Conservation (phyloP, 2,329 filamentous ascomycete genomes). For the Diaporthe ilicicola region DNA sequence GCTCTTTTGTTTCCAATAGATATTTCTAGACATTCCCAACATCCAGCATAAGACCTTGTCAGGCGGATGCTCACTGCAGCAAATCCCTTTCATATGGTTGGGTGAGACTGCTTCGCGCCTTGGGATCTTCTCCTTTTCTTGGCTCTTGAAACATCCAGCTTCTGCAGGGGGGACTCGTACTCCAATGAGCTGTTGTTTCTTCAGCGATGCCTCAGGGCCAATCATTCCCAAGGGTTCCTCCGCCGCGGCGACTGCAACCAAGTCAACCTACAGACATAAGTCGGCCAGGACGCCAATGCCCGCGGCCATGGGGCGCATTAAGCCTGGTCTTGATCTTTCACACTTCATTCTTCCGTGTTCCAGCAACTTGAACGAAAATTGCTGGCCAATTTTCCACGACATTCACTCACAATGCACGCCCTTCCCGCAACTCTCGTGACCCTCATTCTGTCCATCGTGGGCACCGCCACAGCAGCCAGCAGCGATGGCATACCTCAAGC, state of each 20-base stretch:
- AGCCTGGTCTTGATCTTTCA: background rate
- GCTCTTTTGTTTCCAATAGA: background rate
- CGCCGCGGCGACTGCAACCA: background rate
- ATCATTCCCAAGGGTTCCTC: slow-evolving; percentile 13
- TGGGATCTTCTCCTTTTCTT: background rate
- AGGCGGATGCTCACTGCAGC: background rate
- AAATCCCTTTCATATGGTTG: background rate
- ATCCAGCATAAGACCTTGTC: background rate
- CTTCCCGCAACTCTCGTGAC: slow-evolving; percentile 7
- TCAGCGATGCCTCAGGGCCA: background rate
- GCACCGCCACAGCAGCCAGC: slow-evolving; percentile 14
- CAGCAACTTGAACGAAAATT: background rate
- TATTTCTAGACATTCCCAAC: background rate
- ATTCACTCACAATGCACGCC: slow-evolving; percentile 22
- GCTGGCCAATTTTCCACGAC: slow-evolving; percentile 30
- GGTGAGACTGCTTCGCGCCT: background rate
- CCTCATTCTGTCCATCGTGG: slow-evolving; percentile 21
- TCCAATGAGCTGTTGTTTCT: background rate
- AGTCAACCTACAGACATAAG: slow-evolving; percentile 1
- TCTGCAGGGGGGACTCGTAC: slow-evolving; percentile 7
- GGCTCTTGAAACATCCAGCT: slow-evolving; percentile 8
- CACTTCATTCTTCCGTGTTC: background rate
- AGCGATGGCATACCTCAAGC: slow-evolving; percentile 24
- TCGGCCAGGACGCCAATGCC: slow-evolving; percentile 4
- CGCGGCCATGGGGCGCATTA: background rate